Evolutionary conservation across 2,329 filamentous ascomycete genomes (phyloP).

Genomic region (Cladorrhinum sp.): DNA sequence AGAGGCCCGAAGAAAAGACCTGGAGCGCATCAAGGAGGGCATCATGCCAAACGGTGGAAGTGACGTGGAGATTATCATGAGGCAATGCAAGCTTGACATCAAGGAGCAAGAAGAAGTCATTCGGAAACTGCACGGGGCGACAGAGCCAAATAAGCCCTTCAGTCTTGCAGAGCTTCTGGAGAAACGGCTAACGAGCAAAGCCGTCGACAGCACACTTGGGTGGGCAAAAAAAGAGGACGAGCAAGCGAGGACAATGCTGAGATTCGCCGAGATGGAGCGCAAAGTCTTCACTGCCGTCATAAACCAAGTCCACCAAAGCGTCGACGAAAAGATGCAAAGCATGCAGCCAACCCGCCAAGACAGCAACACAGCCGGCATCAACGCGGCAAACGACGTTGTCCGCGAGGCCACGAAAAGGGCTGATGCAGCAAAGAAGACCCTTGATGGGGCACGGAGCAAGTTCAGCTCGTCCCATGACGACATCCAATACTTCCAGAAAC

Average conservation of each 20-base stretch:
- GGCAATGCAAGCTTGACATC: slow-evolving; percentile 19
- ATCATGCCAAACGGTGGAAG: slow-evolving; percentile 1
- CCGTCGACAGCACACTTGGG: slow-evolving; percentile 6
- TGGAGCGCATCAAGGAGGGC: slow-evolving; percentile 8
- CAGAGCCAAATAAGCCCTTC: not conserved
- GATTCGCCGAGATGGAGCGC: slow-evolving; percentile 17
- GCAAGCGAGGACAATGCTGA: slow-evolving; percentile 8
- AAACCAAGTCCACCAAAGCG: slow-evolving; percentile 3
- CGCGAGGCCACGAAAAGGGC: not conserved
- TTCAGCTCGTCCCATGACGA: slow-evolving; percentile 3
- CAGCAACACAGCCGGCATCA: not conserved
- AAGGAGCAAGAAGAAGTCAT: slow-evolving; percentile 17
- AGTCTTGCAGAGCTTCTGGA: slow-evolving; percentile 9
- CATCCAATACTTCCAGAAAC: slow-evolving; percentile 24
- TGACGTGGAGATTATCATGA: slow-evolving; percentile 18
- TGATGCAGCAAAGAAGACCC: not conserved
- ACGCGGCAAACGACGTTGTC: slow-evolving; percentile 4
- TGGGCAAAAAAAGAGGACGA: slow-evolving; percentile 11
- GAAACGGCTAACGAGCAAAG: slow-evolving; percentile 3
- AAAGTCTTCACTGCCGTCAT: slow-evolving; percentile 15
- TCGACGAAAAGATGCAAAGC: slow-evolving; percentile 5
- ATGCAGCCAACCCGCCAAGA: not conserved
- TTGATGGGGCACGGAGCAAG: not conserved
- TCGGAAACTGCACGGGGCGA: not conserved
- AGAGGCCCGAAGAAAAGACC: slow-evolving; percentile 23